phyloP scores from a whole-genome alignment of 106 monocot genomes.

The Dendrobium chrysotoxum region DNA sequence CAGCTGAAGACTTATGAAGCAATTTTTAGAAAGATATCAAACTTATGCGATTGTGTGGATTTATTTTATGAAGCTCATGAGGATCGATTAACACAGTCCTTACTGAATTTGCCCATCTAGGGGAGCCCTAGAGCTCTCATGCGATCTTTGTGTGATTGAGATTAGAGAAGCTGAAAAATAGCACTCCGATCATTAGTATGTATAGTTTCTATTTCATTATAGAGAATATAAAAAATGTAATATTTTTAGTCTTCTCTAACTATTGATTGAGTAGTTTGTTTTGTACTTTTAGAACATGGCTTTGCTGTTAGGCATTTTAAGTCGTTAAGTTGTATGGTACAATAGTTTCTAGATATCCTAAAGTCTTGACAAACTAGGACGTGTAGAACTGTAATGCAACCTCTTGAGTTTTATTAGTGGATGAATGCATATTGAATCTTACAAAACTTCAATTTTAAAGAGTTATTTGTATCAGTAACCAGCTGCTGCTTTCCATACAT shows the following conservation, averaged over 20 bases:
- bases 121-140: conserved; percentile 33
- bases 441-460: not conserved
- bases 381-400: not conserved
- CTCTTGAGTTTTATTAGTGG: not conserved
- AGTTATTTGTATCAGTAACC: not conserved
- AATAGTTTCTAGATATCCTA: not conserved
- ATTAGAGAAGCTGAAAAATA: not conserved
- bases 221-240: not conserved
- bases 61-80: conserved; percentile 27
- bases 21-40: conserved; percentile 23
- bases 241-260: not conserved
- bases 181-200: not conserved
- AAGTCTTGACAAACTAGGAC: not conserved
- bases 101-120: conserved; percentile 47
- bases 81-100: conserved; percentile 16
- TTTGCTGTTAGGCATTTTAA: not conserved
- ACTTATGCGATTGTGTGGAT: conserved; percentile 42
- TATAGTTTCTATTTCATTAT: not conserved
- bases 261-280: not conserved
- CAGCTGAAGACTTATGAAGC: conserved; percentile 44
- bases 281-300: not conserved
- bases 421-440: not conserved
- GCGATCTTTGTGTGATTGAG: conserved; percentile 2
- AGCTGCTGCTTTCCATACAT: not conserved
- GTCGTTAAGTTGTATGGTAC: not conserved